Base-by-base conservation (phyloP, 2,329 filamentous ascomycete genomes). In the Arthrobotrys iridis region DNA sequence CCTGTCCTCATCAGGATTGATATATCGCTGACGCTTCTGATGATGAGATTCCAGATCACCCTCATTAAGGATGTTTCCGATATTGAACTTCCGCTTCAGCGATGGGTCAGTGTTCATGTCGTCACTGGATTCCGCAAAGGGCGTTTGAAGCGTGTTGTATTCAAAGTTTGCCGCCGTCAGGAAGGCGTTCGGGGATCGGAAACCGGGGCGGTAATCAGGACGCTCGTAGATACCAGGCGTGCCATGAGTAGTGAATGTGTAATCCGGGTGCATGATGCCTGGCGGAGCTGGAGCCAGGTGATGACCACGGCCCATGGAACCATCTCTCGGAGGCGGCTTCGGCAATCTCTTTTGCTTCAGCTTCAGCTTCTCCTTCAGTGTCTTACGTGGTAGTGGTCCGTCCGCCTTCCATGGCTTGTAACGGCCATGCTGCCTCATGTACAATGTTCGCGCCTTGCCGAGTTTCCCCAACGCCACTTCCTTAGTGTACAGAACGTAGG, bases 351-450 rank as follows among this genome's bases (percentile, higher is more conserved):
- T 74, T 24, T 74, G 70, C 62, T 74, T 74, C 20, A 74, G 46
- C 37, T 74, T 74, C 24, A 74, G 46, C 45, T 74, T 74, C 41
- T 74, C 70, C 62, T 74, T 74, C 55, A 74, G 46, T 4, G 70
- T 74, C 62, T 74, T 74, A 45, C 70, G 70, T 10, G 70, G 70
- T 46, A 74, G 70, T 24, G 70, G 70, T 30, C 70, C 70, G 40
- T 74, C 70, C 3, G 70, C 28, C 57, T 74, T 74, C 70, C 70
- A 74, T 24, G 70, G 70, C 43, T 74, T 74, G 40, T 74, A 74
- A 11, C 70, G 70, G 26, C 70, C 70, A 13, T 74, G 70, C 37
- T 74, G 70, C 35, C 70, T 66, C 70, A 74, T 74, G 43, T 74
- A 74, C 45, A 74, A 55, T 7, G 70, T 74, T 62, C 70, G 15